A percentile compares a stretch with the other conserved stretches of the same genome.
phyloP scores from a whole-genome alignment of 2,329 filamentous ascomycete species.

The Pseudogymnoascus pannorum region DNA sequence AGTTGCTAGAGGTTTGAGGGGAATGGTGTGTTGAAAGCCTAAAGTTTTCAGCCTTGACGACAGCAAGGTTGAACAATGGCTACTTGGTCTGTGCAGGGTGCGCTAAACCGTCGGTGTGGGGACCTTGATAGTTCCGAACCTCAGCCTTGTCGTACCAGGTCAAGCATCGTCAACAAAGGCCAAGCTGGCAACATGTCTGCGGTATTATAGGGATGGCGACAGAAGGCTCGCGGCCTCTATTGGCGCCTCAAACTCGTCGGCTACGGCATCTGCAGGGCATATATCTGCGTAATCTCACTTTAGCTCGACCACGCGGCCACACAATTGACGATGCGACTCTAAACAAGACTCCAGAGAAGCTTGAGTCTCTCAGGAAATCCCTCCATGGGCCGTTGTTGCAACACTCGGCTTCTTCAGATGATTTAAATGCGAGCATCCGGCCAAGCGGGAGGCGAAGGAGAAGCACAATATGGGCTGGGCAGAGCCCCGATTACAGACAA shows the following conservation, averaged over 20 bases:
- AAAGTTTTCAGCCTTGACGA: slow-evolving; percentile 6
- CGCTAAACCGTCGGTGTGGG: neutral
- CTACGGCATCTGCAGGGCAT: slow-evolving; percentile 82
- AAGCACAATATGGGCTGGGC: slow-evolving; percentile 56
- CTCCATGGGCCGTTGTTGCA: slow-evolving; percentile 45
- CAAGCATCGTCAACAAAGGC: slow-evolving; percentile 4
- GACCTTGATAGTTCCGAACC: slow-evolving; percentile 1
- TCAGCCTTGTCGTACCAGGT: slow-evolving; percentile 8
- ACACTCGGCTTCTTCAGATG: slow-evolving; percentile 49
- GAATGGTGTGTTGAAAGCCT: neutral
- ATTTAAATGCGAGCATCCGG: slow-evolving; percentile 31
- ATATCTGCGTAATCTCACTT: slow-evolving; percentile 76
- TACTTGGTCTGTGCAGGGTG: slow-evolving; percentile 6
- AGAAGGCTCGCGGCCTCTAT: slow-evolving; percentile 36
- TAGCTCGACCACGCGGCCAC: slow-evolving; percentile 48
- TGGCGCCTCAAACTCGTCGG: slow-evolving; percentile 71
- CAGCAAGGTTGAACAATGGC: slow-evolving; percentile 5
- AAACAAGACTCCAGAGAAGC: slow-evolving; percentile 58
- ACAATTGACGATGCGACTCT: slow-evolving; percentile 73
- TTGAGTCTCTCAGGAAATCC: slow-evolving; percentile 32
- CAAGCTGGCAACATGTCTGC: slow-evolving; percentile 3
- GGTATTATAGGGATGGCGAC: slow-evolving; percentile 20
- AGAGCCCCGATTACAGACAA: slow-evolving; percentile 55
- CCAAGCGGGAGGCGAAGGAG: slow-evolving; percentile 44
- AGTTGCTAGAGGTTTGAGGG: neutral